A percentile compares a stretch with the other conserved stretches of the same genome.
Evolutionary conservation across 2,329 filamentous ascomycete species (phyloP).

Genomic region (Ophiosphaerella korrae): DNA sequence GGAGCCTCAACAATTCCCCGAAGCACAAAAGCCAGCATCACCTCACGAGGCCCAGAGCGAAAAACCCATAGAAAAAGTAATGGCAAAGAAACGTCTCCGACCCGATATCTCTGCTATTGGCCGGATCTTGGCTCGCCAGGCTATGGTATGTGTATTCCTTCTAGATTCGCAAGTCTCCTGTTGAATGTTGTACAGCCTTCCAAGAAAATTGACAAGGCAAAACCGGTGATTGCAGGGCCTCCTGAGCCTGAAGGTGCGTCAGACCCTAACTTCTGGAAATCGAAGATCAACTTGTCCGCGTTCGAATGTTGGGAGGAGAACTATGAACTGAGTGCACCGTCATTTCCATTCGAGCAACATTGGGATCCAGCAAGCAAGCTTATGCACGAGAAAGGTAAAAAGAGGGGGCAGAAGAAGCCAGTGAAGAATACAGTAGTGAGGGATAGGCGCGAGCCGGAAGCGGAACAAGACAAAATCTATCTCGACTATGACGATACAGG

Average conservation of each 20-base stretch:
- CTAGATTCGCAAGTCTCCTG: background rate
- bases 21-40: no score
- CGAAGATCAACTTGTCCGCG: constrained; percentile 74
- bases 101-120: constrained; percentile 34
- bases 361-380: constrained; percentile 79
- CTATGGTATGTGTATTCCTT: constrained; percentile 11
- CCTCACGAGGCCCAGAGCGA: background rate
- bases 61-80: constrained; percentile 27
- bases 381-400: constrained; percentile 62
- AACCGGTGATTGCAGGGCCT: constrained; percentile 19
- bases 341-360: constrained; percentile 86
- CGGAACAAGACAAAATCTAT: constrained; percentile 34
- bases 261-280: constrained; percentile 70
- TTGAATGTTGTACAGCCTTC: constrained; percentile 6
- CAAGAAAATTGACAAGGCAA: constrained; percentile 24
- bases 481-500: constrained; percentile 43
- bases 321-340: constrained; percentile 70
- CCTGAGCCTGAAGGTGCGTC: constrained; percentile 40
- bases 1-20: no score
- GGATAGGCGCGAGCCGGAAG: constrained; percentile 28
- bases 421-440: constrained; percentile 37
- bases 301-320: constrained; percentile 77
- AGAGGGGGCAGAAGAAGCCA: constrained; percentile 59
- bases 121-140: constrained; percentile 38
- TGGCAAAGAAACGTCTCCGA: constrained; percentile 33